Evolutionary conservation across 176 grass and related monocot species (phyloP).

Genomic region (Phoenix roebelenii): DNA sequence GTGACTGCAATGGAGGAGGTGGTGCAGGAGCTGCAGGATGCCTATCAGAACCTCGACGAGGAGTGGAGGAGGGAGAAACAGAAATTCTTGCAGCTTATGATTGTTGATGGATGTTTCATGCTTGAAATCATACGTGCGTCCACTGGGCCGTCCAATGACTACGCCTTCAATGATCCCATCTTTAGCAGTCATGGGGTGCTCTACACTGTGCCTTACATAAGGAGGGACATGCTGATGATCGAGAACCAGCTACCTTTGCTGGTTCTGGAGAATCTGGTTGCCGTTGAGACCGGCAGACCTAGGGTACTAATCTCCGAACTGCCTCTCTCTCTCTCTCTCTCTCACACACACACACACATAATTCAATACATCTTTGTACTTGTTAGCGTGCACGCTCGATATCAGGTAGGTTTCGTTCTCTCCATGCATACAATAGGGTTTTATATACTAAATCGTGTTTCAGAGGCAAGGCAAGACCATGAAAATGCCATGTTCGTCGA

Average conservation of each 20-base stretch:
- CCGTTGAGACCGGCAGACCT: background rate
- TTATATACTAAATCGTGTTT: too few relatives aligned
- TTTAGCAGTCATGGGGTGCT: constrained; percentile 5
- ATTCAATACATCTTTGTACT: too few relatives aligned
- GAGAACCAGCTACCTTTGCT: constrained; percentile 34
- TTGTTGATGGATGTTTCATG: constrained; percentile 74
- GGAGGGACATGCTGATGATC: constrained; percentile 26
- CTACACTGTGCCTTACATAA: constrained; percentile 13
- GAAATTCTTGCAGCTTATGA: constrained; percentile 63
- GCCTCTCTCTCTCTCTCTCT: background rate
- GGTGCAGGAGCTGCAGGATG: constrained; percentile 27
- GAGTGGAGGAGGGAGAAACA: constrained; percentile 23
- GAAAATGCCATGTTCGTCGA: too few relatives aligned
- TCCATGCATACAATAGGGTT: too few relatives aligned
- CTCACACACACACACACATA: too few relatives aligned
- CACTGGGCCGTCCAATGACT: constrained; percentile 7
- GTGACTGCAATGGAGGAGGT: constrained; percentile 28
- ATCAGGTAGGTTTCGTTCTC: too few relatives aligned
- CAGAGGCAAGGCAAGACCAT: too few relatives aligned
- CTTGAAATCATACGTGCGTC: constrained; percentile 47
- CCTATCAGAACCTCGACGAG: constrained; percentile 40
- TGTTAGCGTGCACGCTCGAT: too few relatives aligned
- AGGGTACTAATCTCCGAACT: background rate
- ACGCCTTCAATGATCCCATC: constrained; percentile 28
- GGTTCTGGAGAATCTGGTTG: constrained; percentile 11